Evolutionary conservation across 2,329 filamentous ascomycete species (phyloP).

Genomic region (Trichoderma sp.): DNA sequence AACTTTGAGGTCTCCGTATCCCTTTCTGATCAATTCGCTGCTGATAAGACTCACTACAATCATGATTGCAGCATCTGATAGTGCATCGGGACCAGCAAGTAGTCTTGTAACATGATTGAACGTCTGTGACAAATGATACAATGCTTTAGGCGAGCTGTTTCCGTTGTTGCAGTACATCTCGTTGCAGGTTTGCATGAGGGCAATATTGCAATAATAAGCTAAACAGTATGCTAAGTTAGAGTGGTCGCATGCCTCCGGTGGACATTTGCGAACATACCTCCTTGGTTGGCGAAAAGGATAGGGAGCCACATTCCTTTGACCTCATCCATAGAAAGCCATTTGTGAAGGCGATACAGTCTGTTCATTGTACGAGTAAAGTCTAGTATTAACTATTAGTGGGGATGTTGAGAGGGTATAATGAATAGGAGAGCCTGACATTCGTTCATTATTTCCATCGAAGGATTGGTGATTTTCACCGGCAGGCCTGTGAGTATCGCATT

Average conservation of each 20-base stretch:
- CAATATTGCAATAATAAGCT: slow-evolving; percentile 29
- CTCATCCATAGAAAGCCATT: slow-evolving; percentile 10
- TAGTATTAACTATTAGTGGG: neutral
- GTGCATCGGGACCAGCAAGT: slow-evolving; percentile 29
- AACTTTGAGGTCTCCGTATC: slow-evolving; percentile 19
- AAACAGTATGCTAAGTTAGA: neutral
- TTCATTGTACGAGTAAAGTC: neutral
- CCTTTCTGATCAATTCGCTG: slow-evolving; percentile 32
- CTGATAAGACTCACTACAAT: slow-evolving; percentile 34
- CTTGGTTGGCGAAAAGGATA: slow-evolving; percentile 25
- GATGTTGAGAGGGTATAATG: neutral
- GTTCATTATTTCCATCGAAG: slow-evolving; percentile 23
- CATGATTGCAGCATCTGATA: slow-evolving; percentile 34
- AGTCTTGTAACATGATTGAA: slow-evolving; percentile 30
- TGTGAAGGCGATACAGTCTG: neutral
- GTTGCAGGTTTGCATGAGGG: slow-evolving; percentile 32
- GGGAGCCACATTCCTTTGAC: slow-evolving; percentile 27
- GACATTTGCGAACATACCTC: slow-evolving; percentile 14
- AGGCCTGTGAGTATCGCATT: neutral
- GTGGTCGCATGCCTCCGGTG: neutral
- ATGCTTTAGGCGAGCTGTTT: slow-evolving; percentile 24
- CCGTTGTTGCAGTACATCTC: slow-evolving; percentile 27
- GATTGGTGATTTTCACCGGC: slow-evolving; percentile 19
- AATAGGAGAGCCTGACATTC: slow-evolving; percentile 19
- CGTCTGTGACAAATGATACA: slow-evolving; percentile 31